These are phyloP conservation scores for Phytophthora ramorum DNA, from an alignment of 352 stramenopile species.

Conservation along the genomic window DNA sequence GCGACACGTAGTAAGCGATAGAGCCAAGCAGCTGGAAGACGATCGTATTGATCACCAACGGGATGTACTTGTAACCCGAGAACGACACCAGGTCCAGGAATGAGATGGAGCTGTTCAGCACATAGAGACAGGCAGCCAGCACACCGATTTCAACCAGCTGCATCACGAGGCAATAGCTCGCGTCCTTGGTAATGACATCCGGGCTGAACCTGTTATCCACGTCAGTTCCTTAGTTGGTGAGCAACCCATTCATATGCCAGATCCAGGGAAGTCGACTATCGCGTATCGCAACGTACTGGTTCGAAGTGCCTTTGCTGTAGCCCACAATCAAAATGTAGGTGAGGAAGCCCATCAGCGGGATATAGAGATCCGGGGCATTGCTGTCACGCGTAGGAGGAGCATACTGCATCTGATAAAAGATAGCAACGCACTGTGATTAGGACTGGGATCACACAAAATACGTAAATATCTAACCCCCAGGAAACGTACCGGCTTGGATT, in stretches of 20 bases:
- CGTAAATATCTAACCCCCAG: background rate
- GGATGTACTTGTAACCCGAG: conserved; percentile 99
- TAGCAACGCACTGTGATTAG: background rate
- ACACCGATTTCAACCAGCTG: conserved; percentile 94
- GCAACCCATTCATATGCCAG: background rate
- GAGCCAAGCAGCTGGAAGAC: conserved; percentile 86
- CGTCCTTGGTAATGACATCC: conserved; percentile 95
- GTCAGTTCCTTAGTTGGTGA: background rate
- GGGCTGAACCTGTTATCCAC: conserved; percentile 92
- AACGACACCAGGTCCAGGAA: conserved; percentile 97
- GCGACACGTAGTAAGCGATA: conserved; percentile 91
- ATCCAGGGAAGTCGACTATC: background rate
- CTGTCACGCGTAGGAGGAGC: conserved; percentile 94
- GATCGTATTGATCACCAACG: conserved; percentile 95
- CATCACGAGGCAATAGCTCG: conserved; percentile 91
- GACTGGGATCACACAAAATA: background rate
- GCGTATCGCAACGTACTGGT: conserved; percentile 66
- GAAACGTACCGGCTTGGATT: conserved; percentile 61
- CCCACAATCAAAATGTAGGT: conserved; percentile 98
- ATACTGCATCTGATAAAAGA: conserved; percentile 65
- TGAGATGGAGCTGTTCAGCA: conserved; percentile 92
- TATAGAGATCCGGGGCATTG: conserved; percentile 99
- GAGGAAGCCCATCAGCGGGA: conserved; percentile 98
- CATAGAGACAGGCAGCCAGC: conserved; percentile 94
- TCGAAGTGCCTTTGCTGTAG: conserved; percentile 95